Base-by-base conservation (phyloP, 2,329 filamentous ascomycete species). In the Hirsutella thompsonii region DNA sequence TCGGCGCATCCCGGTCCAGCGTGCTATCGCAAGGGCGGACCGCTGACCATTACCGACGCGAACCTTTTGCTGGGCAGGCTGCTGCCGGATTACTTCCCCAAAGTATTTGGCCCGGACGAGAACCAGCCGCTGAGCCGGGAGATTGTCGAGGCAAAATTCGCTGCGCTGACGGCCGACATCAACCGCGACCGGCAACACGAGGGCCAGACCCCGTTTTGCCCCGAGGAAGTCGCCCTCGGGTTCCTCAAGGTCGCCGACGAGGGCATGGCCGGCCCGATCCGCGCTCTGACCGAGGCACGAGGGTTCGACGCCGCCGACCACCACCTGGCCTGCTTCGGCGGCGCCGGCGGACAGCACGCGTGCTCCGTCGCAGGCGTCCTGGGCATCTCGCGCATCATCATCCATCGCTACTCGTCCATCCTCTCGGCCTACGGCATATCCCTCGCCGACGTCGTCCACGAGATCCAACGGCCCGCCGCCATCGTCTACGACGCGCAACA, bases 21-120 rank as follows among this genome's bases (percentile, higher is more conserved):
- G 1, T 83, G 79, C 46, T 85, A 86, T 51, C 68, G 80, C 16
- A 84, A 85, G 54, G 77, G 73, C 2, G 81, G 81, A 0, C 80
- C 81, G 13, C 57, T 83, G 14, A 83, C 81, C 1, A 79, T 85
- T 36, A 85, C 81, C 0, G 81, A 85, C 53, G 81, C 81, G 0
- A 85, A 84, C 48, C 56, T 84, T 2, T 76, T 81, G 49, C 71
- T 85, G 1, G 80, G 81, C 2, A 66, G 81, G 29, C 57, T 62
- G 34, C 51, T 59, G 32, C 64, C 81, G 0, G 76, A 82, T 41
- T 82, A 79, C 55, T 85, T 84, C 49, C 81, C 79, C 0, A 79
- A 80, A 49, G 83, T 85, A 3, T 52, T 52, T 28, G 49, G 49
- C 10, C 40, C 43, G 19, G 44, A 47, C 8, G 49, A 52, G 36